A percentile compares a stretch with the other conserved stretches of the same genome.
Conservation (phyloP, 2,329 filamentous ascomycete genomes). For the Pseudogymnoascus sp. region DNA sequence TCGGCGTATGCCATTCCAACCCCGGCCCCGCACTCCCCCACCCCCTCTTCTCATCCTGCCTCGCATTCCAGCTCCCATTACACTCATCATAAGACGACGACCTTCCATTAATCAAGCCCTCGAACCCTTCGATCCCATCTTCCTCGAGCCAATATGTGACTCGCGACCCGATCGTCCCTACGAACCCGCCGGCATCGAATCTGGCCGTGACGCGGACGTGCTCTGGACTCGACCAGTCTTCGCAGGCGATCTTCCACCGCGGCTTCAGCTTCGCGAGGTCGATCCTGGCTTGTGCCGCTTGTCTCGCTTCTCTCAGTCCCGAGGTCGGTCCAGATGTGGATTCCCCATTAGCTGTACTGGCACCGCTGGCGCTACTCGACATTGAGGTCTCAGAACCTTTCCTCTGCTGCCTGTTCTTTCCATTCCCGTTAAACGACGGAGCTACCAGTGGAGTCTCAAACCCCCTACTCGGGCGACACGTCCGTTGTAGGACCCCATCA, state of each 20-base stretch:
- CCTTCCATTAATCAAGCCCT: conserved; percentile 40
- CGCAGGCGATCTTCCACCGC: conserved; percentile 50
- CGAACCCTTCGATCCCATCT: conserved; percentile 45
- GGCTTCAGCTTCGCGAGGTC: conserved; percentile 47
- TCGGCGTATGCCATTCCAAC: conserved; percentile 20
- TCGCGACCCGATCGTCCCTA: conserved; percentile 50
- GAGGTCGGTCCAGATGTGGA: conserved; percentile 31
- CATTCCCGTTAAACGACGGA: neutral
- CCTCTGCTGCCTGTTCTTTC: conserved; percentile 14
- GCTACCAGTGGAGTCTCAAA: conserved; percentile 16
- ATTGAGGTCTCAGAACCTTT: conserved; percentile 15
- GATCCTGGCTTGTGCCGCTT: conserved; percentile 58
- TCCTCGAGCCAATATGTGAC: conserved; percentile 57
- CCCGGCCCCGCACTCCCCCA: conserved; percentile 15
- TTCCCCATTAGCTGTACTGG: conserved; percentile 10
- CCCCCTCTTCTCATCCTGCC: conserved; percentile 13
- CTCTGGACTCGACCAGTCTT: conserved; percentile 37
- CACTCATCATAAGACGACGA: conserved; percentile 19
- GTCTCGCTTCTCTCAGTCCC: conserved; percentile 40
- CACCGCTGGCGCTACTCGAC: conserved; percentile 11
- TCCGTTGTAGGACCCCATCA: conserved; percentile 57
- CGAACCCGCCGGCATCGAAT: conserved; percentile 49
- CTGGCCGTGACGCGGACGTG: conserved; percentile 42
- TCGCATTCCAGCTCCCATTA: conserved; percentile 21
- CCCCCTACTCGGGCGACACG: conserved; percentile 44